Base-by-base conservation (phyloP, 2,329 filamentous ascomycete genomes). In the Mariannaea elegans region DNA sequence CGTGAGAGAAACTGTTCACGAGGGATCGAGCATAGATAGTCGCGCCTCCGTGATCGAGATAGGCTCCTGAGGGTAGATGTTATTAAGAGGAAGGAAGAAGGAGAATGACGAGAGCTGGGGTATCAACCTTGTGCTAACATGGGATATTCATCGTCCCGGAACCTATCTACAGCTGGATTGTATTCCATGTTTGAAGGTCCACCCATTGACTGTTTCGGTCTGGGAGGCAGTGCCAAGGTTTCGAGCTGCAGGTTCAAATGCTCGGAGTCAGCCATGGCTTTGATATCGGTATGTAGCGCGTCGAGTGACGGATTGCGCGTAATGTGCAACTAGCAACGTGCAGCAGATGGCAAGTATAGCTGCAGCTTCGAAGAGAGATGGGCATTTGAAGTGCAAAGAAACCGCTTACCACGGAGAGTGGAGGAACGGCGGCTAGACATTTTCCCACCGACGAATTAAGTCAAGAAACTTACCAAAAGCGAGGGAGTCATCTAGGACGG, bases 11-110 rank as follows among this genome's bases (percentile, higher is more conserved):
- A 21, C 77, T 76, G 44, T 82, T 78, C 38, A 89, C 77, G 32
- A 87, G 78, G 23, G 86, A 86, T 63, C 79, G 83, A 42, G 87
- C 82, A 66, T 87, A 87, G 38, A 87, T 80, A 31, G 84, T 86
- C 32, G 82, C 77, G 24, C 83, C 84, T 41, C 82, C 83, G 71
- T 88, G 85, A 67, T 88, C 85, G 21, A 88, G 81, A 68, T 87
- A 87, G 47, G 80, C 71, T 34, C 68, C 70, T 72, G 45, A 24
- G 48, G 45, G n/a, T n/a, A 34, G 23, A 18, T 29, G 44, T 68
- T 36, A 67, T 51, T 7, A 47, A 19, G 16, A 14, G 4, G 16
- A 36, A 36, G 8, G 8, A 44, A 31, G 24, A 7, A 24, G 32
- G n/a, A n/a, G 29, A 31, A 13, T 13, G 16, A 16, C 13, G 10